Evolutionary conservation across 306 rosid genomes (phyloP).

Genomic region (Cicer cuneatum): DNA sequence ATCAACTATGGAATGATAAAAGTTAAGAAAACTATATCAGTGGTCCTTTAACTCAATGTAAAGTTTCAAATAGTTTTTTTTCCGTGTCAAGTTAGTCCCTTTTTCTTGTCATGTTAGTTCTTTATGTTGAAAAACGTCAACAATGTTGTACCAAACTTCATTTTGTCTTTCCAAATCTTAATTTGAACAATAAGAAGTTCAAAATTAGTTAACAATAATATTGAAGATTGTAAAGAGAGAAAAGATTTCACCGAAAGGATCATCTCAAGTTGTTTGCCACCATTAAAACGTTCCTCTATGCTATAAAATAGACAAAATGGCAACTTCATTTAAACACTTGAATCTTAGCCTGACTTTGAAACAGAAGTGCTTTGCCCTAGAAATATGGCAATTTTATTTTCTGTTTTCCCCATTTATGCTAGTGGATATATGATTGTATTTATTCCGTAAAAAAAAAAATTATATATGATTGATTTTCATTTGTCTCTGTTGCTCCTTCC

Average conservation of each 20-base stretch:
- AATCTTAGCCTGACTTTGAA: background rate
- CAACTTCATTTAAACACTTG: background rate
- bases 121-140: too few relatives aligned
- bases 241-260: background rate
- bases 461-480: slow-evolving; percentile 32
- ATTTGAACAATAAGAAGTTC: background rate
- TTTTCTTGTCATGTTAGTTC: too few relatives aligned
- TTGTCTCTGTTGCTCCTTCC: slow-evolving; percentile 10
- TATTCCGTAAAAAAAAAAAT: too few relatives aligned
- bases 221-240: background rate
- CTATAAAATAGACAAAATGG: background rate
- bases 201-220: background rate
- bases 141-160: too few relatives aligned
- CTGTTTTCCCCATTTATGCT: background rate
- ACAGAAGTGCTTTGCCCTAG: slow-evolving; percentile 2
- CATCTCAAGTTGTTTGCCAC: background rate
- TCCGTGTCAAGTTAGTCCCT: too few relatives aligned
- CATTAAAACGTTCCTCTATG: background rate
- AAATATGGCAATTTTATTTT: slow-evolving; percentile 1
- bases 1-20: background rate
- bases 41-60: too few relatives aligned
- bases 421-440: slow-evolving; percentile 27
- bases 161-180: too few relatives aligned
- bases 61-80: too few relatives aligned
- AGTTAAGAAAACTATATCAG: background rate